A percentile compares a stretch with the other conserved stretches of the same genome.
Conservation (phyloP, 2,329 filamentous ascomycete species). For the Stagonosporopsis rhizophila region DNA sequence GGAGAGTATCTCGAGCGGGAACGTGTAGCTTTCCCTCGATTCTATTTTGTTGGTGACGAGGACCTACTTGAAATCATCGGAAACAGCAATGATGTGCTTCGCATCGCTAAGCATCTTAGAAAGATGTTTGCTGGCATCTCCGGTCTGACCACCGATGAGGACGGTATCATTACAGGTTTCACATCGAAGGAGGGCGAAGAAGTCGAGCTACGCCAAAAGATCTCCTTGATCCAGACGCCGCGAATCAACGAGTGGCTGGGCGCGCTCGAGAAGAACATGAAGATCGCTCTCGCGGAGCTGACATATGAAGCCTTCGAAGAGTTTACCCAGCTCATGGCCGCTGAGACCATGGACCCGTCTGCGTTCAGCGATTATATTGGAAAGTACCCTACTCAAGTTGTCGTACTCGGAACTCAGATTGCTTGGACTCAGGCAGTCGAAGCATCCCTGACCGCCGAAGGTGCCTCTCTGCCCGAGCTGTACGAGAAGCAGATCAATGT, state of each 20-base stretch:
- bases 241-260: conserved; percentile 99
- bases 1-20: conserved; percentile 99
- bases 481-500: conserved; percentile 85
- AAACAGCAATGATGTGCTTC: conserved; percentile 96
- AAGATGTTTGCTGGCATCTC: conserved; percentile 99
- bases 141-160: conserved; percentile 88
- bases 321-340: conserved; percentile 79
- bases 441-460: conserved; percentile 74
- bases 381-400: conserved; percentile 89
- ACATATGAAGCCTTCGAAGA: conserved; percentile 84
- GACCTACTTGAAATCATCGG: conserved; percentile 98
- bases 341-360: conserved; percentile 71
- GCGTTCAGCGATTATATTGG: conserved; percentile 82
- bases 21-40: conserved; percentile 94
- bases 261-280: conserved; percentile 91
- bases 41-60: conserved; percentile 99
- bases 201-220: conserved; percentile 85
- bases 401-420: conserved; percentile 90
- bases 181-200: conserved; percentile 94
- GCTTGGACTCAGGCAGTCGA: conserved; percentile 93
- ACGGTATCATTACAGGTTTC: conserved; percentile 87
- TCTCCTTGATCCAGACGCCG: conserved; percentile 90
- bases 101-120: conserved; percentile 97
- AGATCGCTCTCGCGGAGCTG: conserved; percentile 87
- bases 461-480: conserved; percentile 71